Percentiles rank a stretch among this genome's conserved stretches.
phyloP scores from a whole-genome alignment of 306 rosid species.

The Quercus ilex region DNA sequence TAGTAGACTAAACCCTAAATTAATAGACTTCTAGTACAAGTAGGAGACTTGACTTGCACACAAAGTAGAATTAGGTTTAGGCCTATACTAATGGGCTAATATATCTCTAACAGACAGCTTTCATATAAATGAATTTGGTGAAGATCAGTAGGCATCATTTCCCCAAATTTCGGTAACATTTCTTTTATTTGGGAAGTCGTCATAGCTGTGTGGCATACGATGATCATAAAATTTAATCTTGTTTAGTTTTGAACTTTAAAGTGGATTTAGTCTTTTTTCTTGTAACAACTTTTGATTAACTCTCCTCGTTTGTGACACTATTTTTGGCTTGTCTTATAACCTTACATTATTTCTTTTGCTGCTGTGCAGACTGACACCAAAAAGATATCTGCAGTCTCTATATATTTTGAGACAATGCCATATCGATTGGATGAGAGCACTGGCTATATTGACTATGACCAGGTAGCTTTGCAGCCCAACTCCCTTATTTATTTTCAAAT shows the following conservation, averaged over 20 bases:
- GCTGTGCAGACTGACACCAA: constrained; percentile 74
- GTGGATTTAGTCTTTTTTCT: background rate
- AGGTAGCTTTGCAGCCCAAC: constrained; percentile 40
- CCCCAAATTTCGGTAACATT: background rate
- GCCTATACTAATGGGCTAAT: too few relatives aligned
- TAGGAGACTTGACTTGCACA: too few relatives aligned
- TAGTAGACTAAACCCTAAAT: too few relatives aligned
- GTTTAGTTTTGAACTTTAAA: background rate
- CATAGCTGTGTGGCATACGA: background rate
- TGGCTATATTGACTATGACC: constrained; percentile 75
- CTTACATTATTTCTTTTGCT: background rate
- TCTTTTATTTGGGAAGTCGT: background rate
- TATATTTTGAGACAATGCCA: constrained; percentile 79
- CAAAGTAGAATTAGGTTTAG: too few relatives aligned
- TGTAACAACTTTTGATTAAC: background rate
- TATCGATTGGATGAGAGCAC: constrained; percentile 83
- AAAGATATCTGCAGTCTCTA: constrained; percentile 83
- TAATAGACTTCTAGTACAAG: too few relatives aligned
- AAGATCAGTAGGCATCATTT: background rate
- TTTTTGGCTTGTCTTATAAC: background rate
- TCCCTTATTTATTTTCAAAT: background rate
- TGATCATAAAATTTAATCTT: background rate
- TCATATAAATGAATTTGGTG: background rate
- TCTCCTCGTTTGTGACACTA: background rate
- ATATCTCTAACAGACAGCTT: background rate